Percentiles rank a stretch among this genome's conserved stretches.
These are phyloP conservation scores for Orbilia oligospora DNA, from an alignment of 2,329 filamentous ascomycete species.

Conservation along the genomic window DNA sequence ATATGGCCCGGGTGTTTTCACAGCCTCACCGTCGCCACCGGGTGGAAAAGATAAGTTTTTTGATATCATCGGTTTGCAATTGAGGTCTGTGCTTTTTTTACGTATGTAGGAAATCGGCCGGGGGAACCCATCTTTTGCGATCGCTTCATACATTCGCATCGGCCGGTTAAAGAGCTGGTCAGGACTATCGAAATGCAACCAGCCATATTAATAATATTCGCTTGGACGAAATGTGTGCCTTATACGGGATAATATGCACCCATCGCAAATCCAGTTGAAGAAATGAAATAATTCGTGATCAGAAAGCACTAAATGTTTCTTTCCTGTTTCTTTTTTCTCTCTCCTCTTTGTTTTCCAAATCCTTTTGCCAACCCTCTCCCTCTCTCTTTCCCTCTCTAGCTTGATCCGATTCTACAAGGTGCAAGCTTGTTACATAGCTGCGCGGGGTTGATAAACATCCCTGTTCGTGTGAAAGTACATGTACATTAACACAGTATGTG, in stretches of 20 bases:
- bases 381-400: neutral
- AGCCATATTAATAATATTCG: constrained; percentile 53
- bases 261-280: constrained; percentile 3
- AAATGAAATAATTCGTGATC: neutral
- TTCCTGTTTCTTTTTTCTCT: constrained; percentile 2
- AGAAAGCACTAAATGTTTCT: neutral
- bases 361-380: neutral
- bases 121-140: constrained; percentile 3
- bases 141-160: constrained; percentile 36
- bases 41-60: constrained; percentile 1
- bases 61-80: constrained; percentile 26
- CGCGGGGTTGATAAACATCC: constrained; percentile 52
- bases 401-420: constrained; percentile 7
- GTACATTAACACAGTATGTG: constrained; percentile 18
- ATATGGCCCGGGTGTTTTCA: constrained; percentile 16
- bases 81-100: constrained; percentile 41
- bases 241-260: constrained; percentile 18
- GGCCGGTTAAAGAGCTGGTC: constrained; percentile 37
- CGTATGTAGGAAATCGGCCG: constrained; percentile 31
- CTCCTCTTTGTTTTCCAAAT: constrained; percentile 12
- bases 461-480: constrained; percentile 38
- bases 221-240: constrained; percentile 34
- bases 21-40: too few relatives aligned
- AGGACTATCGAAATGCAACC: constrained; percentile 34
- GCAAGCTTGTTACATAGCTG: constrained; percentile 25